Evolutionary conservation across 768 basidiomycete species (phyloP), one percentile per base, ranked within the genome.

Genomic region (Boletus eberwhitei): DNA sequence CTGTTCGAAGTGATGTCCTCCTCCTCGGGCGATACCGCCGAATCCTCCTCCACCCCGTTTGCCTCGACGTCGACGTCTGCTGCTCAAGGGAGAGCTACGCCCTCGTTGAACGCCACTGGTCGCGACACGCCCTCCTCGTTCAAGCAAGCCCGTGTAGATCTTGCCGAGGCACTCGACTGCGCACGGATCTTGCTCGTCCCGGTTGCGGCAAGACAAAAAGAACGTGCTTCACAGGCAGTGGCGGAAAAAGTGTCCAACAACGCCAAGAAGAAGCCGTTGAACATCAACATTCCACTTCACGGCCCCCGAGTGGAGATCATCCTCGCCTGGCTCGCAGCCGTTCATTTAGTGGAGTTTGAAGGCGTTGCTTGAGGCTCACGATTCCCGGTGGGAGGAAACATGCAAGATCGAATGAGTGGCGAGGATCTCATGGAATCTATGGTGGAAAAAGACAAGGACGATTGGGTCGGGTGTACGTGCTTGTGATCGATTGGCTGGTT

Each of bases 271-370:
- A 87, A 83, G 68, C 74, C 81, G 36, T 61, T 82, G 58, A 79
- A 84, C 48, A 88, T 92, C 68, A 89, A 84, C 64, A 90, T 93
- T 53, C 88, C 90, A 11, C 72, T 93, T 58, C 89, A 92, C 70
- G 91, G 91, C 0, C 90, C 92, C 35, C 79, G 90, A 7, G 91
- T 93, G 43, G 91, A 93, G 71, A 78, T 93, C 52, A 77, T 92
- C 52, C 77, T 93, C 52, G 91, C 91, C 40, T 93, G 90, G 90
- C 73, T 93, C 51, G 90, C 79, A 24, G 90, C 88, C 17, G 87
- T 91, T 52, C 86, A 89, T 74, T 70, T 93, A 35, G 84, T 82
- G 4, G 88, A 90, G 63, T 67, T 93, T 61, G 90, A 91, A 39
- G 58, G 57, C 37, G 58, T 62, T 48, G 71, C 59, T 16, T 72